Conservation (phyloP, 805 yeast species). For the Candida oleophila region DNA sequence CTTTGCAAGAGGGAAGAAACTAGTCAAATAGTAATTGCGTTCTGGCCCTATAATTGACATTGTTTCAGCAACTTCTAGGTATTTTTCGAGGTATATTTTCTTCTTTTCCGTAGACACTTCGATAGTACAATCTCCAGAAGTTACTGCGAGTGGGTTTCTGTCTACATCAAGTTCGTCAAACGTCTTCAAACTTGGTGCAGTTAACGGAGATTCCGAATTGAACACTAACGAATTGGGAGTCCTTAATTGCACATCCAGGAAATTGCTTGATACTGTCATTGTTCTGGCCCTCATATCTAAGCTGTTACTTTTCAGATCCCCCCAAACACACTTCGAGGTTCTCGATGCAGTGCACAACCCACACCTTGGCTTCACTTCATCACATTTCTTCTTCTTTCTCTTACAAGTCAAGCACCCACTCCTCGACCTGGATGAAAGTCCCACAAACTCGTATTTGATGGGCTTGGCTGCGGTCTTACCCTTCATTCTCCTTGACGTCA, state of each 20-base stretch:
- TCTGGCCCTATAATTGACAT: conserved; percentile 49
- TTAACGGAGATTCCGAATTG: neutral
- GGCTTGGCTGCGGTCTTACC: neutral
- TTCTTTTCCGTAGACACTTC: neutral
- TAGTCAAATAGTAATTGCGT: conserved; percentile 51
- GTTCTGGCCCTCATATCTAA: neutral
- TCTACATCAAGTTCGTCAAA: neutral
- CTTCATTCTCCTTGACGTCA: no score
- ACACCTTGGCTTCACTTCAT: conserved; percentile 12
- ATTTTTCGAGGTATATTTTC: neutral
- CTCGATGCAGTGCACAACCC: conserved; percentile 8
- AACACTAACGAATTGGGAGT: neutral
- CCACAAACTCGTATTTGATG: conserved; percentile 1
- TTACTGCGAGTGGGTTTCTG: neutral
- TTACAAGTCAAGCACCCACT: conserved; percentile 11
- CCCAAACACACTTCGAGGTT: conserved; percentile 9
- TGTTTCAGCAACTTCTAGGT: conserved; percentile 34
- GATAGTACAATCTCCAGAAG: neutral
- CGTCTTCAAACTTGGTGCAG: neutral
- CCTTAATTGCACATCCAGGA: neutral
- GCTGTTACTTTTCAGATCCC: neutral
- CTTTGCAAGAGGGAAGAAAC: conserved; percentile 53
- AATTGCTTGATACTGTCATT: neutral
- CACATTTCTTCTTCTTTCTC: conserved; percentile 14
- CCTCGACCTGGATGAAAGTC: conserved; percentile 8